Evolutionary conservation across 1,284 basidiomycete species (phyloP), one percentile per base, ranked within the genome.

Genomic region (Tylopilus sp.): DNA sequence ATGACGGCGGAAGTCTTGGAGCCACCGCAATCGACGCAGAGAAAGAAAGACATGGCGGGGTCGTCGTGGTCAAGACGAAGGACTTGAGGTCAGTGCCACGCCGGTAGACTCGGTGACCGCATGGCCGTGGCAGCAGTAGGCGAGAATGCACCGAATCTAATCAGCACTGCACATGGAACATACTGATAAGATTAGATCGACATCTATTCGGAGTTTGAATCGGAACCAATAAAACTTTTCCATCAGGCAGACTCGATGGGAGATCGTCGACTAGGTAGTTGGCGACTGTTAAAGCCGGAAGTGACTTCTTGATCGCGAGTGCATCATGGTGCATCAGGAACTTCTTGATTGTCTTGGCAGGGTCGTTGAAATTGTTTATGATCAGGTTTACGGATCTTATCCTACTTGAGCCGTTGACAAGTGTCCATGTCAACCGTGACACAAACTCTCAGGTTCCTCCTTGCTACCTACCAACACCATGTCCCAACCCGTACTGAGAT

Each of bases 21-120:
- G 26, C 92, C 93, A 41, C 93, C 93, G 67, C 93, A 94, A 77
- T 95, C 92, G 66, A 92, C 88, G 72, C 91, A 94, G 67, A 95
- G 88, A 74, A 87, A 91, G 70, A 92, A 81, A 12, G 88, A 79
- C 88, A 89, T 87, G 13, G 2, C 38, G 29, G 47, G 18, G 47
- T 24, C 47, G 47, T 49, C 22, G 47, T 49, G 22, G 47, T 49
- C 47, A 49, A 49, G 47, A 49, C 22, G n/a, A 24, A 49, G n/a
- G 13, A 39, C 39, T 16, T 18, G 22, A 24, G n/a, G 10, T 24
- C n/a, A 49, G 29, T 29, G 29, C 29, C 29, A 29, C 29, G 29
- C 29, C 29, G 29, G 47, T 2, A 44, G 7, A 19, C 7, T 44
- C 9, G 22, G 12, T 12, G 47, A 15, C 47, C 47, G 47, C n/a